These are phyloP conservation scores for Inga laurina DNA, from an alignment of 306 rosid genomes.

Conservation along the genomic window DNA sequence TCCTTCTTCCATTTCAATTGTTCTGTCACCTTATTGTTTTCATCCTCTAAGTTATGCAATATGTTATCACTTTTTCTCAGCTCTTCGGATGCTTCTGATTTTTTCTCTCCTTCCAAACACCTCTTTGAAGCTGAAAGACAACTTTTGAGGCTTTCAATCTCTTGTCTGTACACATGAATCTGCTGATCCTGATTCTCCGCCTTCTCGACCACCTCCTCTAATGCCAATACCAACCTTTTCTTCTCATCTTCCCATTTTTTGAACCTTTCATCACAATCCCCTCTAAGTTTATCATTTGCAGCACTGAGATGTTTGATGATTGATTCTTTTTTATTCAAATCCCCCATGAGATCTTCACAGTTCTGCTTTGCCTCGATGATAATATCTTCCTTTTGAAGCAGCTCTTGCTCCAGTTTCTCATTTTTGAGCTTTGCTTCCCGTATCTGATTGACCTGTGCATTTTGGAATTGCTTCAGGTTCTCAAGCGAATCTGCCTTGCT, in stretches of 20 bases:
- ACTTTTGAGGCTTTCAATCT: constrained; percentile 53
- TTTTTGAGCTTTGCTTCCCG: constrained; percentile 53
- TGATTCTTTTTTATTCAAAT: constrained; percentile 48
- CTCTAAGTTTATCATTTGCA: constrained; percentile 55
- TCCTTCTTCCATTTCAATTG: constrained; percentile 70
- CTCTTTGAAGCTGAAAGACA: constrained; percentile 44
- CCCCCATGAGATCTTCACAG: constrained; percentile 41
- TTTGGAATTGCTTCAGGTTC: constrained; percentile 53
- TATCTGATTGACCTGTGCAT: constrained; percentile 41
- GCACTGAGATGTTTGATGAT: constrained; percentile 47
- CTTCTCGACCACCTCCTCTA: constrained; percentile 57
- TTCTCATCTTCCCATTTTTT: constrained; percentile 50
- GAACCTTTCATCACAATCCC: constrained; percentile 44
- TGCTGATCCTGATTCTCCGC: constrained; percentile 46
- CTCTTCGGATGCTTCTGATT: constrained; percentile 36
- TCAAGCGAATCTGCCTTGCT: constrained; percentile 51
- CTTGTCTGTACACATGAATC: constrained; percentile 39
- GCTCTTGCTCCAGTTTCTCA: constrained; percentile 58
- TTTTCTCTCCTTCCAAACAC: constrained; percentile 43
- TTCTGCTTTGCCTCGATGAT: constrained; percentile 31
- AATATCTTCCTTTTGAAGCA: constrained; percentile 52
- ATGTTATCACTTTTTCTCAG: constrained; percentile 41
- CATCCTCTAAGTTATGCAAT: constrained; percentile 43
- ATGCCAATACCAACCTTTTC: constrained; percentile 36
- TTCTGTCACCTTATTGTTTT: constrained; percentile 48